A percentile compares a stretch with the other conserved stretches of the same genome.
Conservation (phyloP, 495 filamentous ascomycete genomes). For the Xeromyces bisporus region DNA sequence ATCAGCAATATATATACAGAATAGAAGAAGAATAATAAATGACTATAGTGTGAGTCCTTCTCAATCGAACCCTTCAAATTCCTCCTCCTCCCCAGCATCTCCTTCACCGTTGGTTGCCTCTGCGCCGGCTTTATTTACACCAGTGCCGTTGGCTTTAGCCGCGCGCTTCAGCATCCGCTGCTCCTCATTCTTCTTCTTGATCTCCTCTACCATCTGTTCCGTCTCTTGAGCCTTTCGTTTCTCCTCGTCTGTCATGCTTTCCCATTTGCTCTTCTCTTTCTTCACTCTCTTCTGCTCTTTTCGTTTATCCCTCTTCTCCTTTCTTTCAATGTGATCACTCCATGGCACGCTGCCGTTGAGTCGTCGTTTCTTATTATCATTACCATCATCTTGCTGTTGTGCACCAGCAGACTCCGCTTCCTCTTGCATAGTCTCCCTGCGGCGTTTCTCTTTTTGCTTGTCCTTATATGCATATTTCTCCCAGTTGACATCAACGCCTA, state of each 20-base stretch:
- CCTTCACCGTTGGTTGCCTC: too few relatives aligned
- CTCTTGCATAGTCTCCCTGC: conserved; percentile 38
- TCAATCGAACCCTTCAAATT: conserved; percentile 31
- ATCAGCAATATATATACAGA: too few relatives aligned
- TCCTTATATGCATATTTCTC: conserved; percentile 56
- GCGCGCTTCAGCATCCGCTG: conserved; percentile 9
- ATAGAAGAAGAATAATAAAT: too few relatives aligned
- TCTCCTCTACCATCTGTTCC: conserved; percentile 51
- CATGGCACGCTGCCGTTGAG: conserved; percentile 52
- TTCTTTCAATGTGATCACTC: conserved; percentile 63
- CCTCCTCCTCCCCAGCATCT: conserved; percentile 13
- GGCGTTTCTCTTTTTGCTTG: conserved; percentile 53
- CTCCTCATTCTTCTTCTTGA: conserved; percentile 41
- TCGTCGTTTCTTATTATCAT: conserved; percentile 14
- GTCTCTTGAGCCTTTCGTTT: conserved; percentile 51
- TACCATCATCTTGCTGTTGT: conserved; percentile 10
- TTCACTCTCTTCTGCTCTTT: conserved; percentile 59
- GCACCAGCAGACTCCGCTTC: conserved; percentile 12
- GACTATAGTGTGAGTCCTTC: too few relatives aligned
- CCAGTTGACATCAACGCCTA: conserved; percentile 47
- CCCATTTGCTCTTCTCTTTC: conserved; percentile 49
- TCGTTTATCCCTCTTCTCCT: conserved; percentile 45
- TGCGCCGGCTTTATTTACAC: too few relatives aligned
- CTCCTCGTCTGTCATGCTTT: conserved; percentile 59
- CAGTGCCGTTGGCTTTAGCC: conserved; percentile 11